phyloP scores from a whole-genome alignment of 805 yeast species.

The Saturnispora diversa region DNA sequence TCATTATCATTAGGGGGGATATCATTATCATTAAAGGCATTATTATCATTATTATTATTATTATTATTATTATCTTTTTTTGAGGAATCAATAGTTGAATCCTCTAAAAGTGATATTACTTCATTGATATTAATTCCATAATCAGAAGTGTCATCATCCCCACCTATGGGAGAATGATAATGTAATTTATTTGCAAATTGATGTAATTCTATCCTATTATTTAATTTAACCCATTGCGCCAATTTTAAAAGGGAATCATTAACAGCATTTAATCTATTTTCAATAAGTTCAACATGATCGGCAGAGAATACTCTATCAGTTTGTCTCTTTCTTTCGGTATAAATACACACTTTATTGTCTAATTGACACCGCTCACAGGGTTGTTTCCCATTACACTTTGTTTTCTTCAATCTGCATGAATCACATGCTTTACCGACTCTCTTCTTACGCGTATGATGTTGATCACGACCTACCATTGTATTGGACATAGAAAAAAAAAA shows the following conservation, averaged over 20 bases:
- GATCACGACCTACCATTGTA: neutral
- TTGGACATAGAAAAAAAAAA: no score
- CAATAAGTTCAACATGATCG: conserved; percentile 57
- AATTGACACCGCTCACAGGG: conserved; percentile 50
- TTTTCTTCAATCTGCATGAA: conserved; percentile 53
- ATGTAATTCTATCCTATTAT: neutral
- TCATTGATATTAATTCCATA: conserved; percentile 7
- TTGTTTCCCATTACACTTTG: conserved; percentile 55
- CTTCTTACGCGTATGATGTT: conserved; percentile 31
- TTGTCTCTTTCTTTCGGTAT: conserved; percentile 45
- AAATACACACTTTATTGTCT: conserved; percentile 53
- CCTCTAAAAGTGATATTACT: conserved; percentile 1
- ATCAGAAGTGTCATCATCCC: conserved; percentile 1
- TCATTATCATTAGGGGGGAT: conserved; percentile 17
- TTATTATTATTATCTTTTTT: conserved; percentile 4
- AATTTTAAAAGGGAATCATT: conserved; percentile 42
- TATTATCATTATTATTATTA: conserved; percentile 4
- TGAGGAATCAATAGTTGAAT: no score
- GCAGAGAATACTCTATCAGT: conserved; percentile 49
- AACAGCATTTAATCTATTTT: conserved; percentile 46
- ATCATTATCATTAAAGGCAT: conserved; percentile 15
- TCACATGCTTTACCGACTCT: conserved; percentile 62
- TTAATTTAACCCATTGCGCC: conserved; percentile 23
- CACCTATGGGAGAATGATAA: neutral
- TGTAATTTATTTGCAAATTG: neutral